A percentile compares a stretch with the other conserved stretches of the same genome.
Conservation (phyloP, 1,139 yeast species). For the Scheffersomyces parashehatae region DNA sequence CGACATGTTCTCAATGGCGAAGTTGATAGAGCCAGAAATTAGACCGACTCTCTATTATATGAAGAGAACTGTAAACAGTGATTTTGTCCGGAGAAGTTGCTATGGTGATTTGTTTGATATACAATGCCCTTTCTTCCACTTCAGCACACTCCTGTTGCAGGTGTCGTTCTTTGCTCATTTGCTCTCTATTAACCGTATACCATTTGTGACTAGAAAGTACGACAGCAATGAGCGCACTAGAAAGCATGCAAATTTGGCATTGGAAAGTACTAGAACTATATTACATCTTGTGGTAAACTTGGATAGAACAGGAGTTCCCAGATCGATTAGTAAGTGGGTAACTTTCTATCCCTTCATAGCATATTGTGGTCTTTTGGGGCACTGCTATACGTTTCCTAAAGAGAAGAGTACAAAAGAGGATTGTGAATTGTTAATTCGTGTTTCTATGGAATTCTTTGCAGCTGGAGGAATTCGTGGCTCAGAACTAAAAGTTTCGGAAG, state of each 20-base stretch:
- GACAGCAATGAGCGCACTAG: neutral
- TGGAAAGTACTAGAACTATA: constrained; percentile 10
- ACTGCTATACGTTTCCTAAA: constrained; percentile 4
- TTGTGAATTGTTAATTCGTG: constrained; percentile 11
- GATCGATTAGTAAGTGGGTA: constrained; percentile 31
- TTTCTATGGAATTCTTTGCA: constrained; percentile 16
- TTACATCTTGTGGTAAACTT: constrained; percentile 7
- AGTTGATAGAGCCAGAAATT: constrained; percentile 14
- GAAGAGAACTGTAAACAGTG: neutral
- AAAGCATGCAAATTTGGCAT: constrained; percentile 8
- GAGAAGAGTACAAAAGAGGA: constrained; percentile 9
- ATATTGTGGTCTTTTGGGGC: constrained; percentile 5
- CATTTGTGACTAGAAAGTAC: constrained; percentile 5
- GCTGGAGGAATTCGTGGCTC: neutral
- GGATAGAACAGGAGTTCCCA: constrained; percentile 13
- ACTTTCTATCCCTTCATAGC: constrained; percentile 27
- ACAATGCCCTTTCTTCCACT: neutral
- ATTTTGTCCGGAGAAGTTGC: constrained; percentile 5
- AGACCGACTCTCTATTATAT: constrained; percentile 8
- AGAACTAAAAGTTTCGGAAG: neutral
- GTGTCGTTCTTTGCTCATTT: constrained; percentile 10
- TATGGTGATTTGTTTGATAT: too few relatives aligned
- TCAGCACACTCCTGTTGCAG: constrained; percentile 7
- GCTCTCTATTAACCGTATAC: constrained; percentile 12
- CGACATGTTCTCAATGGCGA: constrained; percentile 12